Evolutionary conservation across 805 yeast species (phyloP).

Genomic region (Nakazawaea pomicola): DNA sequence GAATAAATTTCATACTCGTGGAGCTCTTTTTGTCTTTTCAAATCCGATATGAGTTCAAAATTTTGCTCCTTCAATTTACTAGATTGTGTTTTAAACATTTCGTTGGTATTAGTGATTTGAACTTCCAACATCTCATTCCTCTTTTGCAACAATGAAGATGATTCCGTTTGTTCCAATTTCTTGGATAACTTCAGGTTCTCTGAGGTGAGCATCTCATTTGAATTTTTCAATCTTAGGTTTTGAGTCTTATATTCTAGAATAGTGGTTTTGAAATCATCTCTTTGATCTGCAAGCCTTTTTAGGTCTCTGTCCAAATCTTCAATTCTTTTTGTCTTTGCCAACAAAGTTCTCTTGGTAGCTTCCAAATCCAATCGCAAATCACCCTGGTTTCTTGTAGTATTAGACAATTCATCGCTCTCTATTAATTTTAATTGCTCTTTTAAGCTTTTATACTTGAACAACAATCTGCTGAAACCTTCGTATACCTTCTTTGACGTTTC

Average conservation of each 20-base stretch:
- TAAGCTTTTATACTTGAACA: constrained; percentile 25
- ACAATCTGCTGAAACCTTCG: constrained; percentile 27
- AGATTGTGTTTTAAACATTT: constrained; percentile 10
- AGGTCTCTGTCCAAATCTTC: constrained; percentile 15
- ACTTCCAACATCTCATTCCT: constrained; percentile 11
- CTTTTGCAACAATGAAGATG: not conserved
- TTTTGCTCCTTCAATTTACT: constrained; percentile 13
- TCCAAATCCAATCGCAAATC: constrained; percentile 20
- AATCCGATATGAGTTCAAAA: constrained; percentile 14
- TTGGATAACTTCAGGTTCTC: not conserved
- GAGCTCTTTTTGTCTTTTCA: constrained; percentile 24
- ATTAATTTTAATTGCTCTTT: constrained; percentile 11
- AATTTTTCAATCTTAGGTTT: constrained; percentile 8
- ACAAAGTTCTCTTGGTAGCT: constrained; percentile 20
- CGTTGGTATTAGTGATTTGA: constrained; percentile 9
- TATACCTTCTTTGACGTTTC: constrained; percentile 25
- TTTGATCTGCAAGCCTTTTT: constrained; percentile 20
- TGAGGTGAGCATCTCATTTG: constrained; percentile 3
- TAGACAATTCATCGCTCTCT: constrained; percentile 11
- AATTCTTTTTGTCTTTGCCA: constrained; percentile 16
- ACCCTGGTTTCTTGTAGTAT: constrained; percentile 14
- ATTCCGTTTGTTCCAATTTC: not conserved
- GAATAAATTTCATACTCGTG: constrained; percentile 19
- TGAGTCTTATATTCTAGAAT: constrained; percentile 12
- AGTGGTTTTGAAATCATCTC: constrained; percentile 14